A percentile compares a stretch with the other conserved stretches of the same genome.
Evolutionary conservation across 2,329 filamentous ascomycete genomes (phyloP).

Genomic region (Ceratocystis colombiana): DNA sequence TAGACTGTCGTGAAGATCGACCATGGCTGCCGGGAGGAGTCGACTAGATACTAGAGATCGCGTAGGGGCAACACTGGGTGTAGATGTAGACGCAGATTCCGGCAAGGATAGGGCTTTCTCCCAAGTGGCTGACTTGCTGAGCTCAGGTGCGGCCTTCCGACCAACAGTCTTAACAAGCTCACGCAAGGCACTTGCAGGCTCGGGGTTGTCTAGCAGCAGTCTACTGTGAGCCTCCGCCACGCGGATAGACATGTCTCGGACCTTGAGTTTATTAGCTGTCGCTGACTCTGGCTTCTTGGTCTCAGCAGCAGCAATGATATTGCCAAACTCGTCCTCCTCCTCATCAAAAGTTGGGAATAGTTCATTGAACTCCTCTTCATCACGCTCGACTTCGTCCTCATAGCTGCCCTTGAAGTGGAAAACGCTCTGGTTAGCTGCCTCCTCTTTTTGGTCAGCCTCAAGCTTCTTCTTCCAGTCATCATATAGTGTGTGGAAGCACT

Average conservation of each 20-base stretch:
- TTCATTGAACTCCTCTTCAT: constrained; percentile 63
- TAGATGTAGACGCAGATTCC: constrained; percentile 26
- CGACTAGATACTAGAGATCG: constrained; percentile 35
- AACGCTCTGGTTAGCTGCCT: constrained; percentile 61
- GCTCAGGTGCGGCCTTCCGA: constrained; percentile 32
- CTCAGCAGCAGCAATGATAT: constrained; percentile 10
- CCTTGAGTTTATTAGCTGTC: constrained; percentile 33
- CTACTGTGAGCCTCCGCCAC: constrained; percentile 51
- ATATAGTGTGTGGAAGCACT: constrained; percentile 63
- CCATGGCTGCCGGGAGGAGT: constrained; percentile 55
- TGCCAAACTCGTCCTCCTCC: constrained; percentile 31
- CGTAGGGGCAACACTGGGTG: constrained; percentile 26
- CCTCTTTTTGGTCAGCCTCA: constrained; percentile 62
- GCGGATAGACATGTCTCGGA: constrained; percentile 48
- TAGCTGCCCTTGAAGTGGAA: constrained; percentile 74
- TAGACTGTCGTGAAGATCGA: constrained; percentile 54
- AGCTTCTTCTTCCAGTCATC: constrained; percentile 70
- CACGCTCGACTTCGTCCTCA: constrained; percentile 64
- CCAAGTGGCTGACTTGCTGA: constrained; percentile 27
- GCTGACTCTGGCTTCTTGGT: constrained; percentile 22
- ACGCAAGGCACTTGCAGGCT: constrained; percentile 37
- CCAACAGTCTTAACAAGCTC: constrained; percentile 39
- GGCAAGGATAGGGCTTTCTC: constrained; percentile 16
- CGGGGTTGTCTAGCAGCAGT: constrained; percentile 40
- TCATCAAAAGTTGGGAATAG: constrained; percentile 72